Evolutionary conservation across 2,329 filamentous ascomycete species (phyloP).

Genomic region (Diaporthe citri): DNA sequence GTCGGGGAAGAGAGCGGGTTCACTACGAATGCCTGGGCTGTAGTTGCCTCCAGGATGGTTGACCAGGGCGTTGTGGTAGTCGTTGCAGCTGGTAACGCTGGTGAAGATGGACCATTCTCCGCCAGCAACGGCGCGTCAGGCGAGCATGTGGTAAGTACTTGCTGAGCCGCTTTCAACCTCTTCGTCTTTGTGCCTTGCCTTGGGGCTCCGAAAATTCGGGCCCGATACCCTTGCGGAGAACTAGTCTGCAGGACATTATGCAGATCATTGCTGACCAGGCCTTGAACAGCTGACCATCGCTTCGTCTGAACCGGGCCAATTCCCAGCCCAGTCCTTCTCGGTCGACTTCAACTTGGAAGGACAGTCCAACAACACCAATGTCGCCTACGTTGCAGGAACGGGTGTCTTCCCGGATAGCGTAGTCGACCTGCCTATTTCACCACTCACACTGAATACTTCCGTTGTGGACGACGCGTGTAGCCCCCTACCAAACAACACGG

Average conservation of each 20-base stretch:
- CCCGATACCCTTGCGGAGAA: neutral
- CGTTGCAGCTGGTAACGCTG: conserved; percentile 35
- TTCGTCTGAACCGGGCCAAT: conserved; percentile 7
- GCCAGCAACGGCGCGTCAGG: conserved; percentile 35
- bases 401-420: conserved; percentile 15
- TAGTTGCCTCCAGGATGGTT: conserved; percentile 38
- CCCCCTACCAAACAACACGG: conserved; percentile 43
- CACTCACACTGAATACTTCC: conserved; percentile 39
- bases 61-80: conserved; percentile 35
- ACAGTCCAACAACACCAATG: conserved; percentile 7
- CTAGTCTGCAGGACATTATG: no score
- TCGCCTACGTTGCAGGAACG: neutral
- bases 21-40: conserved; percentile 38
- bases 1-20: conserved; percentile 33
- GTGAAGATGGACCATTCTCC: conserved; percentile 29
- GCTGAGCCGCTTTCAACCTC: neutral
- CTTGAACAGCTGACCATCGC: neutral
- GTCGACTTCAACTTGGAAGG: conserved; percentile 7
- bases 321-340: conserved; percentile 1
- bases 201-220: neutral
- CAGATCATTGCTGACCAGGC: neutral
- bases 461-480: conserved; percentile 50
- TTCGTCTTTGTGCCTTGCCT: conserved; percentile 15
- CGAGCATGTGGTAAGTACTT: conserved; percentile 12
- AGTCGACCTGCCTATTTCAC: conserved; percentile 36